Evolutionary conservation across 495 filamentous ascomycete genomes (phyloP), one percentile per base, ranked within the genome.

Genomic region (Penicillium canariense): DNA sequence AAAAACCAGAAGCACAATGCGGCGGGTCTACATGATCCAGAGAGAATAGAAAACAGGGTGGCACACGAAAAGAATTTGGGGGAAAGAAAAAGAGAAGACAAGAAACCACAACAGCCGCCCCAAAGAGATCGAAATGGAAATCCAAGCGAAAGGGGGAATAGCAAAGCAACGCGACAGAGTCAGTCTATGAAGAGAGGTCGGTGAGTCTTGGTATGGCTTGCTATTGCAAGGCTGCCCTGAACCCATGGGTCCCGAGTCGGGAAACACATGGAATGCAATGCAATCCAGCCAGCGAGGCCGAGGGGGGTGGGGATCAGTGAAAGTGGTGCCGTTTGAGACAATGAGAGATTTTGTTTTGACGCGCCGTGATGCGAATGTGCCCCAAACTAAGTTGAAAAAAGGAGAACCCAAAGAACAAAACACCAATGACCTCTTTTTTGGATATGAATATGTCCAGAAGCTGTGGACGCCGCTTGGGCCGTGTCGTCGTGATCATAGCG

Each of bases 381-480:
- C 60, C 51, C 30, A 44, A 17, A 44, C 11, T n/a, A n/a, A 25
- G 9, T 25, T 9, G n/a, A 31, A 17, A 45, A 45, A 45, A 46
- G 8, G 14, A 10, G 4, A 46, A 46, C 2, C 14, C 14, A 17
- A 4, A 30, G 43, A 49, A 35, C 57, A 49, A 52, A 58, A 60
- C 59, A 61, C 59, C 59, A 58, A 54, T 62, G 35, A 48, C 46
- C 50, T 56, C 43, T 59, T 65, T 46, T 59, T 54, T 66, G 45
- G n/a, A 36, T 55, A 60, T 66, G 47, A 67, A 52, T 52, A 61
- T 61, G 48, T 53, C 38, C 46, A 49, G 22, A 55, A 47, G n/a
- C 2, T 46, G 25, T 43, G 48, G 48, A 61, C 46, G 31, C 36
- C 51, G 47, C 50, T 42, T 45, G 47, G 57, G 17, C 54, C 51